Evolutionary conservation across 2,329 filamentous ascomycete genomes (phyloP).

Genomic region (Nannizziopsis arthrosporioides): DNA sequence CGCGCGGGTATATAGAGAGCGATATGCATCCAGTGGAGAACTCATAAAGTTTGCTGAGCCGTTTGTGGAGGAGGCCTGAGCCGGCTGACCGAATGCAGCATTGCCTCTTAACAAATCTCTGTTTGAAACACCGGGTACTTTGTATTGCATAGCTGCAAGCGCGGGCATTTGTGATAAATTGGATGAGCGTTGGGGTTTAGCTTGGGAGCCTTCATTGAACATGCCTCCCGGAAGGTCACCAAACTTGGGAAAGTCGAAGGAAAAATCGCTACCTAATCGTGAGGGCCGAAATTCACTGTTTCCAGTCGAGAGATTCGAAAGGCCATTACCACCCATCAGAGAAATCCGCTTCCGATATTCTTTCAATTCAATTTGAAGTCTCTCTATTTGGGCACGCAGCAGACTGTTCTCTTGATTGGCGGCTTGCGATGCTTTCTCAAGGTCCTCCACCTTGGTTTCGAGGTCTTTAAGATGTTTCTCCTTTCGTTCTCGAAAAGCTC

Average conservation of each 20-base stretch:
- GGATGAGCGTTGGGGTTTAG: constrained; percentile 17
- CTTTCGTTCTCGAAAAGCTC: constrained; percentile 88
- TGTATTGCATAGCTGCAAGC: constrained; percentile 3
- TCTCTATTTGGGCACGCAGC: constrained; percentile 77
- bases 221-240: constrained; percentile 55
- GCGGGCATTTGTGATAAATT: neutral
- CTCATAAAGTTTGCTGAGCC: neutral
- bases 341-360: constrained; percentile 85
- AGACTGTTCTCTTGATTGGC: constrained; percentile 76
- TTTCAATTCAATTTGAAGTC: constrained; percentile 68
- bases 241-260: constrained; percentile 94
- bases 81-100: constrained; percentile 19
- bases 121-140: constrained; percentile 8
- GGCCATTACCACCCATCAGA: constrained; percentile 41
- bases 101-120: constrained; percentile 11
- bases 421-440: constrained; percentile 70
- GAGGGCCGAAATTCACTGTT: constrained; percentile 38
- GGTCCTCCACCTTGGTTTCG: constrained; percentile 47
- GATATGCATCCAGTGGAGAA: neutral
- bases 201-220: constrained; percentile 38
- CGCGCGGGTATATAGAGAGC: neutral
- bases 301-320: constrained; percentile 34
- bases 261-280: constrained; percentile 58
- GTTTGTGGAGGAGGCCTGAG: constrained; percentile 16
- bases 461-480: constrained; percentile 56